Percentiles rank a stretch among this genome's conserved stretches.
Evolutionary conservation across 2,329 filamentous ascomycete genomes (phyloP).

Genomic region (Trichoderma arundinaceum): DNA sequence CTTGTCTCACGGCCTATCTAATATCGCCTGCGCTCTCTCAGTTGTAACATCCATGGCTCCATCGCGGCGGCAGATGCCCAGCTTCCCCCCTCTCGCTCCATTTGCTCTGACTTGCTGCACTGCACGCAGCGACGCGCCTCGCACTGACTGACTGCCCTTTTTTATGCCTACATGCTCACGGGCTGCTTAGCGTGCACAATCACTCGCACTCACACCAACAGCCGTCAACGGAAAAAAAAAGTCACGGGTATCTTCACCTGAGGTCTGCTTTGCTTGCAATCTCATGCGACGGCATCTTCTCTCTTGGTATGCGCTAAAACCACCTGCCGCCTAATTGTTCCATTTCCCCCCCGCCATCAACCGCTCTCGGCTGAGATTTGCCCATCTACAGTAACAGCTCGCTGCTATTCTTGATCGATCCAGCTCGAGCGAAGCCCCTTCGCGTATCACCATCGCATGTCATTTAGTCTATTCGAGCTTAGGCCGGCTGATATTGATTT

Average conservation of each 20-base stretch:
- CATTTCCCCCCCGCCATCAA: slow-evolving; percentile 24
- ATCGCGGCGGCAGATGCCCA: slow-evolving; percentile 1
- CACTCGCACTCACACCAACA: background rate
- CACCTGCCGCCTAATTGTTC: slow-evolving; percentile 28
- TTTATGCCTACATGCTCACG: background rate
- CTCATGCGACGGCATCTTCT: slow-evolving; percentile 19
- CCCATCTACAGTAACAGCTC: slow-evolving; percentile 24
- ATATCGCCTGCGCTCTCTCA: too few relatives aligned
- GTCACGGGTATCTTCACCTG: slow-evolving; percentile 6
- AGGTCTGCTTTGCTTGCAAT: background rate
- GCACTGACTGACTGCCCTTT: background rate
- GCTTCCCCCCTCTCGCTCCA: background rate
- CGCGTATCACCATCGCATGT: slow-evolving; percentile 14
- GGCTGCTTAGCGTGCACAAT: background rate
- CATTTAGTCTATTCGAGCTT: slow-evolving; percentile 6
- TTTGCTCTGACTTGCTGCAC: background rate
- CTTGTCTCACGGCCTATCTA: slow-evolving; percentile 8
- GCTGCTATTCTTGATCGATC: slow-evolving; percentile 16
- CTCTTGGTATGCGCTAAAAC: slow-evolving; percentile 25
- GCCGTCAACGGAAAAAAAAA: background rate
- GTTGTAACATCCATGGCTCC: background rate
- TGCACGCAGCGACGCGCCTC: too few relatives aligned
- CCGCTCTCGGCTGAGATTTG: slow-evolving; percentile 12
- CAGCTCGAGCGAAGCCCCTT: slow-evolving; percentile 21
- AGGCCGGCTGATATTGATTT: slow-evolving; percentile 14